phyloP scores from a whole-genome alignment of 2,329 filamentous ascomycete species.

The Aspergillus sp. region DNA sequence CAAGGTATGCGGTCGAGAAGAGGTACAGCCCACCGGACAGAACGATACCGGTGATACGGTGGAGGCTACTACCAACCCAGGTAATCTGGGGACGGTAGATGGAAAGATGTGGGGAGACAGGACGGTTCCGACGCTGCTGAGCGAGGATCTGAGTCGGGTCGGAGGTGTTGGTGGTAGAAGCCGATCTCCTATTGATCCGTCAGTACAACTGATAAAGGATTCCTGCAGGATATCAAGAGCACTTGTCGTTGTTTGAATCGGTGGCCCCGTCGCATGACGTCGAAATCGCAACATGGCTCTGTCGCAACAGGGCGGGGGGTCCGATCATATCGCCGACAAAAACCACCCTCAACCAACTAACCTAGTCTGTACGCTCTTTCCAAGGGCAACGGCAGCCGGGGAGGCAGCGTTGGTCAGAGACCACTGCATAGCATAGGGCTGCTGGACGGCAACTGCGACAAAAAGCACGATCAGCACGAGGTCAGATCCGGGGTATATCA shows the following conservation, averaged over 20 bases:
- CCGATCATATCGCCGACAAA: background rate
- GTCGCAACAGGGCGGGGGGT: background rate
- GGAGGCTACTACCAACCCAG: slow-evolving; percentile 66
- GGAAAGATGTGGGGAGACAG: slow-evolving; percentile 72
- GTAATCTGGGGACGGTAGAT: slow-evolving; percentile 86
- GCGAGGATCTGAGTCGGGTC: slow-evolving; percentile 55
- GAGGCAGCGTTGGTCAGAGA: slow-evolving; percentile 37
- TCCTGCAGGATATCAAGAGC: background rate
- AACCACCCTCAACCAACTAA: slow-evolving; percentile 16
- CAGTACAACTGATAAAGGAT: background rate
- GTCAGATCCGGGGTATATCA: background rate
- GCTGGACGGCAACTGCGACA: slow-evolving; percentile 37
- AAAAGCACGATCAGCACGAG: slow-evolving; percentile 14
- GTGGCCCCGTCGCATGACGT: slow-evolving; percentile 3
- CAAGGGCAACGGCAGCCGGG: slow-evolving; percentile 37
- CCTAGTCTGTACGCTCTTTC: slow-evolving; percentile 39
- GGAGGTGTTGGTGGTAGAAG: slow-evolving; percentile 22
- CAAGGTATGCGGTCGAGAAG: slow-evolving; percentile 73
- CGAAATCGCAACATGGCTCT: background rate
- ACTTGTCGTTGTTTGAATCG: slow-evolving; percentile 2
- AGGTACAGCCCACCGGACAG: slow-evolving; percentile 69
- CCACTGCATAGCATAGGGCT: slow-evolving; percentile 35
- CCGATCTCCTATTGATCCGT: slow-evolving; percentile 21
- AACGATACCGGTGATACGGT: slow-evolving; percentile 72
- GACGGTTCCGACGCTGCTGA: slow-evolving; percentile 70